Base-by-base conservation (phyloP, 2,329 filamentous ascomycete genomes). In the Colletotrichum eleusines region DNA sequence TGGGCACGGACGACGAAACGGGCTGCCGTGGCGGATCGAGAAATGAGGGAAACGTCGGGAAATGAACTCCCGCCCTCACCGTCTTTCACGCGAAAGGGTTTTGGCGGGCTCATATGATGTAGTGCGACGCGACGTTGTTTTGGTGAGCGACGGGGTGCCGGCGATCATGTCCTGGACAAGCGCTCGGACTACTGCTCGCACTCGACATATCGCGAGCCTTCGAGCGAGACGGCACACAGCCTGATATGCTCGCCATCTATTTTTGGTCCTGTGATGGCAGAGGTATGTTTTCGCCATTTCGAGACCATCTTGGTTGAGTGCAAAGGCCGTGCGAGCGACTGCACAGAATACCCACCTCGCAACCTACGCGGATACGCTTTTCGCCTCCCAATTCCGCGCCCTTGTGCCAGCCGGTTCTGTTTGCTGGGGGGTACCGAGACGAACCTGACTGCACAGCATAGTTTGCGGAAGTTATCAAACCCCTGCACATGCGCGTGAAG, bases 1-100 rank as follows among this genome's bases (percentile, higher is more conserved):
- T 54, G 55, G 33, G 20, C 42, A 53, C 18, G 26, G 20, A 50
- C 35, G 18, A 23, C 48, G 60, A 46, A 48, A 54, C 20, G 50
- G 68, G 58, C n/a, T n/a, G 68, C 63, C 51, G 63, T 63, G 68
- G 63, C 44, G 64, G 58, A 18, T 26, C 16, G 64, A 64, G 58
- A 71, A 71, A 68, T 71, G 64, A 68, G n/a, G n/a, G n/a, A n/a
- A n/a, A n/a, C n/a, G n/a, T n/a, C n/a, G n/a, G n/a, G n/a, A n/a
- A n/a, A n/a, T n/a, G n/a, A n/a, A n/a, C n/a, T 6, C 20, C n/a
- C 42, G 2, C 18, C 50, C 35, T 40, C 64, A 54, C 69, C 59
- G 58, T 71, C 59, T 69, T 63, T 62, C 23, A 58, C 53, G 31
- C 28, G 50, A 58, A 63, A 54, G 28, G 20, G 44, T 48, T 61